A percentile compares a stretch with the other conserved stretches of the same genome.
Conservation (phyloP, 2,329 filamentous ascomycete species). For the Paramyrothecium sp. region DNA sequence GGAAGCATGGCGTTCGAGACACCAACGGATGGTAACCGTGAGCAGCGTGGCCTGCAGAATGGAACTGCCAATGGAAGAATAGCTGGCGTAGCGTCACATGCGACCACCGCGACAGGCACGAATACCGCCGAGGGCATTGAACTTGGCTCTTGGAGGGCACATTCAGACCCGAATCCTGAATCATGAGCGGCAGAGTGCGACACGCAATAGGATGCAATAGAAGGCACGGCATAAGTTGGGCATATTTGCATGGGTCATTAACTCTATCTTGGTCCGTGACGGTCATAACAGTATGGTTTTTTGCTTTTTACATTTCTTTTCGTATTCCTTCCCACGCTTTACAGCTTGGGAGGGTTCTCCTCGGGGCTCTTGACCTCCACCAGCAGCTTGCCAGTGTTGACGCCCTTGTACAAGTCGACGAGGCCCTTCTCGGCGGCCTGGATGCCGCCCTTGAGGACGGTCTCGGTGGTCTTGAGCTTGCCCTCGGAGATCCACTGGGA, state of each 20-base stretch:
- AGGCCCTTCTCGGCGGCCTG: conserved; percentile 62
- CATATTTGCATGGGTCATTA: not conserved
- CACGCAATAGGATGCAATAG: not conserved
- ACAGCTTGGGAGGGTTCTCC: conserved; percentile 27
- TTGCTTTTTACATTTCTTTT: not conserved
- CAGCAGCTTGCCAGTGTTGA: conserved; percentile 64
- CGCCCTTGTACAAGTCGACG: conserved; percentile 63
- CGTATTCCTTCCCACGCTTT: conserved; percentile 2
- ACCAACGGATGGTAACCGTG: not conserved
- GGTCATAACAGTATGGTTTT: conserved; percentile 1
- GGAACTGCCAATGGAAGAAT: not conserved
- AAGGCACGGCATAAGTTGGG: not conserved
- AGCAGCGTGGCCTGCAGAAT: not conserved
- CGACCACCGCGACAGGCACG: not conserved
- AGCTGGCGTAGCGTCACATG: not conserved
- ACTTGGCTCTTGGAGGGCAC: not conserved
- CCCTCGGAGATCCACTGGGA: conserved; percentile 68
- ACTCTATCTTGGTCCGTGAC: conserved; percentile 4
- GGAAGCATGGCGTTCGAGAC: not conserved
- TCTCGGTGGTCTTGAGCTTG: conserved; percentile 71
- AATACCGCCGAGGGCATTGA: not conserved
- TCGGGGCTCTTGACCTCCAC: conserved; percentile 27
- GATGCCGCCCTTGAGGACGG: conserved; percentile 68
- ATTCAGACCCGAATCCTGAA: not conserved
- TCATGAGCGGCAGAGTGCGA: not conserved